Evolutionary conservation across 2,329 filamentous ascomycete species (phyloP), one percentile per base, ranked within the genome.

Genomic region (Talaromyces albobiverticillius): DNA sequence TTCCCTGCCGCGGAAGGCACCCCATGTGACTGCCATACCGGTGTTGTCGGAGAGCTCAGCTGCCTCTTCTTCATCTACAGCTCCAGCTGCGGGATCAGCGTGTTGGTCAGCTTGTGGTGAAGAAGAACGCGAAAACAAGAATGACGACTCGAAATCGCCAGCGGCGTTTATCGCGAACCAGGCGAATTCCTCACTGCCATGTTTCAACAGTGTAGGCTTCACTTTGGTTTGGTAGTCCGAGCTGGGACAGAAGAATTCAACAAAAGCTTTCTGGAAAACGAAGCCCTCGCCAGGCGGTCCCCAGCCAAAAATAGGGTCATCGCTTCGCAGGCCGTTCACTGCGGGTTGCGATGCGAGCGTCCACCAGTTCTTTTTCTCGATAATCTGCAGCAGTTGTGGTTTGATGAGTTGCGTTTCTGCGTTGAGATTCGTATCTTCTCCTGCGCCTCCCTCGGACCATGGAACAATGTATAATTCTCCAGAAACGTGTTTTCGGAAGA

Each of bases 211-310:
- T 3, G 51, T 43, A n/a, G 79, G 78, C 59, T 82, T 81, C 29
- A 99, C 79, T 1, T 69, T 65, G 4, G 61, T 69, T 14, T 75
- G 71, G 86, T 91, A 97, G 68, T 93, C 89, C 0, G 80, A 71
- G 0, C 79, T 75, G 0, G 92, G 86, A 55, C 95, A 76, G 79
- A 99, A 99, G 75, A 97, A 90, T 71, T 99, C 94, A 49, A 99
- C 91, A 71, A 99, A 99, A 0, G 93, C 88, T 74, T 97, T 99
- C 67, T 99, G 94, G 77, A 96, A 99, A 46, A 97, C 91, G 69
- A 95, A 97, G 16, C 94, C 94, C 64, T 76, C 74, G 29, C 92
- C 86, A 47, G 82, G 83, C 0, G 94, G 94, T 1, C 94, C 94
- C 94, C 94, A 99, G 59, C 94, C 94, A 64, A 95, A 96, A 18